Evolutionary conservation across 345 rosid genomes (phyloP), one percentile per base, ranked within the genome.

Genomic region (Lumnitzera littorea): DNA sequence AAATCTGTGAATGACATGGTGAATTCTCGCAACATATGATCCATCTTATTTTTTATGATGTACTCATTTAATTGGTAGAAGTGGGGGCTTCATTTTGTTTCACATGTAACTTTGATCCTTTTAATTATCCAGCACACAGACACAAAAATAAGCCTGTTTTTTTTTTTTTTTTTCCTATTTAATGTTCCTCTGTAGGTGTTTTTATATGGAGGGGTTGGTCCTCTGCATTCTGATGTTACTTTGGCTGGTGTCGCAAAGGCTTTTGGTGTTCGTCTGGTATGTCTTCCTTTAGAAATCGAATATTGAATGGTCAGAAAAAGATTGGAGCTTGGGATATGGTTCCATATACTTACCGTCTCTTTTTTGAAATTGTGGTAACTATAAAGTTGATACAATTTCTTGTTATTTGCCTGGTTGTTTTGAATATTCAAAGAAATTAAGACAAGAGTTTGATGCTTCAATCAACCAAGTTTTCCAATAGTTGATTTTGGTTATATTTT

Each of bases 221-320:
- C 97, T 15, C 70, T 94, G 77, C 97, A 90, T 74, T 90, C 91
- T 49, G 97, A 94, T 84, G 91, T 94, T 66, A 79, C 97, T 53
- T 74, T 75, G 71, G 90, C 96, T 50, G 96, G 99, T 61, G 85
- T 88, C 72, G 99, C 99, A 15, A 94, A 90, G 80, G 95, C 99
- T 57, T 94, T 90, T 76, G 99, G 99, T 43, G 99, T 90, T 74
- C 95, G 96, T 59, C 64, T 94, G 88, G 99, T 94, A 72, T 5
- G 80, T 76, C 51, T 50, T 50, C 52, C 20, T 50, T 14, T 15
- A 17, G 62, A 43, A 15, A 16, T 57, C 4, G 15, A 51, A 50
- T 15, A 36, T 57, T 50, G 24, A 14, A 57, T 24, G 31, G 3
- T 55, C 15, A 55, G 50, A 36, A 15, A 24, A 53, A 4, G 15